Conservation (phyloP, 2,329 filamentous ascomycete species). For the Cercospora sp. region DNA sequence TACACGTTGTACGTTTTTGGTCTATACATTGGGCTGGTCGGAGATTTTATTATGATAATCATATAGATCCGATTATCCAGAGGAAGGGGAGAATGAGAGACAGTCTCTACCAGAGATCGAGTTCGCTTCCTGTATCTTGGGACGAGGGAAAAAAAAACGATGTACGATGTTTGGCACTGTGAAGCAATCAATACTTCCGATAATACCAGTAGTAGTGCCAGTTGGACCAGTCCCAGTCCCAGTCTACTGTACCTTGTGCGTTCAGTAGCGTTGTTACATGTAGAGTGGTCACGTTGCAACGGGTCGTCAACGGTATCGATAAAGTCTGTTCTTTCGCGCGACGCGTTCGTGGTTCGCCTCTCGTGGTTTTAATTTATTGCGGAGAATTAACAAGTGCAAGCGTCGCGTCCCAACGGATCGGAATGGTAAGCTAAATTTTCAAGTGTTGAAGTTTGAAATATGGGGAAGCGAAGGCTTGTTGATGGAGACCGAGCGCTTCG, state of each 20-base stretch:
- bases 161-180: neutral
- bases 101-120: neutral
- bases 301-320: neutral
- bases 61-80: neutral
- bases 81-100: neutral
- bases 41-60: neutral
- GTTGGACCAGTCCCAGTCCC: too few relatives aligned
- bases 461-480: neutral
- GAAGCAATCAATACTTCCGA: neutral
- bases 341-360: neutral
- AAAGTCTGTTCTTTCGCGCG: neutral
- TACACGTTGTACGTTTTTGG: neutral
- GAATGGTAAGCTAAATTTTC: neutral
- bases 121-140: neutral
- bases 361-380: neutral
- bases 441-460: neutral
- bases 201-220: neutral
- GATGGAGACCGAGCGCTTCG: neutral
- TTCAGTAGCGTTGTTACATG: neutral
- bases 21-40: neutral
- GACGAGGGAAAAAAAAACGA: neutral
- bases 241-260: too few relatives aligned
- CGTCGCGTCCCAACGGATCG: neutral
- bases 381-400: neutral
- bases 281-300: neutral